Evolutionary conservation across 768 basidiomycete species (phyloP), one percentile per base, ranked within the genome.

Genomic region (Suillus sp.): DNA sequence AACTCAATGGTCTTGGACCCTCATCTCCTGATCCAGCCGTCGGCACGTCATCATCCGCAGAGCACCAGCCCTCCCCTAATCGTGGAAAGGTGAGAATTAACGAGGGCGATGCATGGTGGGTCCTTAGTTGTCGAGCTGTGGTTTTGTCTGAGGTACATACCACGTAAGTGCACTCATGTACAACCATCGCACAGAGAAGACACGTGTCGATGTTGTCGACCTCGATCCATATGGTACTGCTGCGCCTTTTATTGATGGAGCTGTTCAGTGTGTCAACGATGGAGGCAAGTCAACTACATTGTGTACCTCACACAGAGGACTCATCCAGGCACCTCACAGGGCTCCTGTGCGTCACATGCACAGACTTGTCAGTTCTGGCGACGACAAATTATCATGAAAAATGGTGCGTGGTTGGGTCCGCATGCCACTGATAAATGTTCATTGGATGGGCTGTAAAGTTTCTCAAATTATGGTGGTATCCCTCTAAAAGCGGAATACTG

Each of bases 141-240:
- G 38, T 37, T 51, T 64, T 50, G 64, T 30, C 56, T 47, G 40
- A 6, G 16, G n/a, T 42, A 60, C 42, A 18, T 37, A 60, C 38
- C 30, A 30, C 57, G 13, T 54, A 56, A 97, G 96, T 70, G 83
- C 91, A 3, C 78, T 95, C 58, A 95, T 99, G 93, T 99, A 97
- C 72, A 83, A 83, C 54, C 95, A 95, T 71, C 88, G 95, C 43
- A 80, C 86, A 34, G 88, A 88, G 59, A 83, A 80, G 53, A 77
- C 81, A 13, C 86, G 89, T 2, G 95, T 98, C 22, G 96, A 99
- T 66, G 93, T 93, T 34, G 88, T 99, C n/a, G 97, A 99, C 74
- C 84, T 99, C 32, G 97, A 99, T 73, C 97, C 97, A 0, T 99
- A 99, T 70, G 97, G 97, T 1, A 96, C 95, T 10, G 97, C 97